Conservation (phyloP, 2,329 filamentous ascomycete genomes). For the Sporothrix variecibatus region DNA sequence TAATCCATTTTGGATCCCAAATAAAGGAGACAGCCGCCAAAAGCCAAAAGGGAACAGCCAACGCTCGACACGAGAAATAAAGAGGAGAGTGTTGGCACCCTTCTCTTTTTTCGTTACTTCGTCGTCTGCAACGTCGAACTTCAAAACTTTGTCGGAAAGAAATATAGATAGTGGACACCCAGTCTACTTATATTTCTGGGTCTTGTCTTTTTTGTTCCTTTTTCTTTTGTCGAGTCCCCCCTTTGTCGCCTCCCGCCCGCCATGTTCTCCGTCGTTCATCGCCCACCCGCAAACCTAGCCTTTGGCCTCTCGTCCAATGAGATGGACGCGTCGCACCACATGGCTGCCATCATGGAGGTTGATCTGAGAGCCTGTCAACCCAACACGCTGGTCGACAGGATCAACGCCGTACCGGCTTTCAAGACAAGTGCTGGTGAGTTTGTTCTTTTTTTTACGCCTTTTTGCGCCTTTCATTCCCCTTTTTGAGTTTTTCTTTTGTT, state of each 20-base stretch:
- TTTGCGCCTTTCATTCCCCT: slow-evolving; percentile 7
- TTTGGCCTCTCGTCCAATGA: slow-evolving; percentile 35
- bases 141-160: not conserved
- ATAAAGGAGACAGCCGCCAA: not conserved
- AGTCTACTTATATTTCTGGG: slow-evolving; percentile 18
- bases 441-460: slow-evolving; percentile 25
- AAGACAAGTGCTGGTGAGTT: slow-evolving; percentile 62
- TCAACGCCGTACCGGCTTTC: slow-evolving; percentile 59
- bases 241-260: slow-evolving; percentile 1
- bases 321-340: slow-evolving; percentile 42
- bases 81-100: slow-evolving; percentile 1
- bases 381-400: slow-evolving; percentile 54
- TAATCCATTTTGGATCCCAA: slow-evolving; percentile 4
- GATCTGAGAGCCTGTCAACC: slow-evolving; percentile 51
- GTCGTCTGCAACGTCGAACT: not conserved
- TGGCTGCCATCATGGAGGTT: slow-evolving; percentile 49
- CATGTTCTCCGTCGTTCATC: slow-evolving; percentile 10
- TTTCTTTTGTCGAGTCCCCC: not conserved
- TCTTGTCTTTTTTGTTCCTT: not conserved
- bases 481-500: slow-evolving; percentile 7
- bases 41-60: not conserved
- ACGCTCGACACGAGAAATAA: not conserved
- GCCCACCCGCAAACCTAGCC: slow-evolving; percentile 10
- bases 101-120: not conserved
- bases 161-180: slow-evolving; percentile 26